Conservation (phyloP, 73 alveolate genomes). For the Paramecium bursaria region DNA sequence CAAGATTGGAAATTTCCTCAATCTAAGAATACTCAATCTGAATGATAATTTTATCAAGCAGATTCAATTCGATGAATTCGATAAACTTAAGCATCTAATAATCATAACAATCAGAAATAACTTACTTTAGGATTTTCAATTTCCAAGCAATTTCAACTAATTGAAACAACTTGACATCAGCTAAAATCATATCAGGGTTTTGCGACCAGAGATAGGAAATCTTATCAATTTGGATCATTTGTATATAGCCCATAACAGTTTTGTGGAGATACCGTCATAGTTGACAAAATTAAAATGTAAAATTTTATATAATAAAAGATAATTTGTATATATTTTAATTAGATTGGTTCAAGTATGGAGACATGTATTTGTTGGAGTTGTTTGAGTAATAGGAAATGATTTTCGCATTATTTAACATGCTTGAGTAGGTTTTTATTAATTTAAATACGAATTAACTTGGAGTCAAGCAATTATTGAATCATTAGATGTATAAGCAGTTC, state of each 20-base stretch:
- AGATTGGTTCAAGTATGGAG: conserved; percentile 58
- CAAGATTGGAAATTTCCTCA: no score
- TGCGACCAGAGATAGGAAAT: neutral
- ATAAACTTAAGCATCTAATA: neutral
- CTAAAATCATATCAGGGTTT: conserved; percentile 19
- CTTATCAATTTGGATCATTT: neutral
- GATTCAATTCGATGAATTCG: neutral
- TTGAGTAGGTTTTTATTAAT: neutral
- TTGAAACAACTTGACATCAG: neutral
- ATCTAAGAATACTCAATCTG: neutral
- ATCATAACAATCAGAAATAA: conserved; percentile 17
- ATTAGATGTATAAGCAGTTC: neutral
- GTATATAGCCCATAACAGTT: conserved; percentile 44
- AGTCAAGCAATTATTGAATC: neutral
- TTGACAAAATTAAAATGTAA: conserved; percentile 45
- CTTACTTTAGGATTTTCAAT: conserved; percentile 25
- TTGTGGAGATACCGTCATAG: conserved; percentile 18
- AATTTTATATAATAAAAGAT: neutral
- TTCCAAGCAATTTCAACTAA: conserved; percentile 2
- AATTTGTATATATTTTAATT: conserved; percentile 8
- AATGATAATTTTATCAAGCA: conserved; percentile 40
- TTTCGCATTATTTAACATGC: neutral
- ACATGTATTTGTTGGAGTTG: neutral
- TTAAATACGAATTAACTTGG: neutral
- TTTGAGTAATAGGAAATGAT: conserved; percentile 26